These are phyloP conservation scores for Coemansia sp. DNA, from an alignment of 192 early-diverging fungal species.

Conservation along the genomic window DNA sequence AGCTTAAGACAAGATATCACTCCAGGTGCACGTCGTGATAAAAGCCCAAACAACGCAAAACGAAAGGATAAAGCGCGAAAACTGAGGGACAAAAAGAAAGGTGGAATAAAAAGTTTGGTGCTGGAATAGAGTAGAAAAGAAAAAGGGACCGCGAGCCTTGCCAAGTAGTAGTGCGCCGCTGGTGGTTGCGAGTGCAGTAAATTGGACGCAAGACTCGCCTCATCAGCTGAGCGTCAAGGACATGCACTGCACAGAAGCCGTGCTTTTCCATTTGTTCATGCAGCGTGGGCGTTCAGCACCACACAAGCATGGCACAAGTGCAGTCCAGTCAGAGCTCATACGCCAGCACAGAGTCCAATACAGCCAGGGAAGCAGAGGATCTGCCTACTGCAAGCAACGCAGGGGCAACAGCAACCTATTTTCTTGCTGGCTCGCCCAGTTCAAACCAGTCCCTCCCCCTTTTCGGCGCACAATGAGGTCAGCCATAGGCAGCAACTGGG, in stretches of 20 bases:
- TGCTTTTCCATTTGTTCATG: neutral
- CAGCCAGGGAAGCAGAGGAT: neutral
- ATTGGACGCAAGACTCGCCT: neutral
- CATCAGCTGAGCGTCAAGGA: slow-evolving; percentile 3
- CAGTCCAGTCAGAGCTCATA: neutral
- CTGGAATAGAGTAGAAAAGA: slow-evolving; percentile 20
- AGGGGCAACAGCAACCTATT: neutral
- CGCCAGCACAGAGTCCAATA: neutral
- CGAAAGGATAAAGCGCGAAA: slow-evolving; percentile 10
- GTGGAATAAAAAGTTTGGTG: slow-evolving; percentile 8
- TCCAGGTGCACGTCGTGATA: neutral
- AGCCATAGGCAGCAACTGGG: neutral
- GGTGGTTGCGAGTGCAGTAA: neutral
- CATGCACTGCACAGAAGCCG: neutral
- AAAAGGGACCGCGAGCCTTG: slow-evolving; percentile 4
- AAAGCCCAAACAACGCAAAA: slow-evolving; percentile 1
- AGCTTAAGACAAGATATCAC: too few relatives aligned
- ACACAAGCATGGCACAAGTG: neutral
- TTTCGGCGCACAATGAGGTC: neutral
- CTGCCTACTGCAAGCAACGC: neutral
- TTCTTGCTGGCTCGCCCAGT: neutral
- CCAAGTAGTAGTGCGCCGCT: neutral
- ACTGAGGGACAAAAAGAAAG: slow-evolving; percentile 19
- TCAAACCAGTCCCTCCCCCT: neutral
- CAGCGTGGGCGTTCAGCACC: neutral